phyloP scores from a whole-genome alignment of 257 asterid genomes.

The Ilex aquifolium region DNA sequence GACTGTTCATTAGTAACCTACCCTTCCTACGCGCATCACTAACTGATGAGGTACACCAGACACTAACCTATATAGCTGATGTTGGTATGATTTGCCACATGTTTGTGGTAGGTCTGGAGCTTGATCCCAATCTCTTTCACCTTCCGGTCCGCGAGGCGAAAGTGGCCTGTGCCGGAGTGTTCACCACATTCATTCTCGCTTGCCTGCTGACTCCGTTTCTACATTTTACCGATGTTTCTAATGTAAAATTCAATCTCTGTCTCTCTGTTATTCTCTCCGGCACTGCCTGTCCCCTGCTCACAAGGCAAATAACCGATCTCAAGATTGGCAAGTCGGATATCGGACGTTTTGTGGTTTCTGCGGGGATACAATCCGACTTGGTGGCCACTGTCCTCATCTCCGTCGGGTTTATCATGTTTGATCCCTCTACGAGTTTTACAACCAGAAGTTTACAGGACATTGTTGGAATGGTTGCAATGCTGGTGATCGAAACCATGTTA shows the following conservation, averaged over 20 bases:
- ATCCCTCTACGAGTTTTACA: constrained; percentile 32
- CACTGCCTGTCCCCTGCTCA: constrained; percentile 60
- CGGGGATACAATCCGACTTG: constrained; percentile 67
- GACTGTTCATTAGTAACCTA: constrained; percentile 55
- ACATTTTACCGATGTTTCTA: constrained; percentile 22
- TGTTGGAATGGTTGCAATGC: constrained; percentile 27
- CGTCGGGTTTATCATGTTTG: constrained; percentile 56
- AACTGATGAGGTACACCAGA: constrained; percentile 37
- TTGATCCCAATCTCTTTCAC: constrained; percentile 70
- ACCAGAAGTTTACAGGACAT: constrained; percentile 13
- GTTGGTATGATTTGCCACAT: constrained; percentile 84
- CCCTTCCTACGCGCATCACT: constrained; percentile 39
- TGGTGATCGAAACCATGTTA: constrained; percentile 35
- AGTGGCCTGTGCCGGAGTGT: constrained; percentile 62
- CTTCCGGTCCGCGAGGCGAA: constrained; percentile 68
- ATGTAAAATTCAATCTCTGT: constrained; percentile 52
- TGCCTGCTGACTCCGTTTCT: constrained; percentile 45
- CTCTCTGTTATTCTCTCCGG: constrained; percentile 57
- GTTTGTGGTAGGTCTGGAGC: constrained; percentile 81
- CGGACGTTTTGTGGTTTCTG: constrained; percentile 71
- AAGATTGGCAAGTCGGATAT: constrained; percentile 92
- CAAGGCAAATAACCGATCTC: constrained; percentile 68
- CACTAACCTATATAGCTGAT: constrained; percentile 64
- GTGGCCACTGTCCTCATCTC: constrained; percentile 50
- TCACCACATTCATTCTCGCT: constrained; percentile 56